A percentile compares a stretch with the other conserved stretches of the same genome.
Conservation (phyloP, 768 basidiomycete genomes). For the Russula sp. region DNA sequence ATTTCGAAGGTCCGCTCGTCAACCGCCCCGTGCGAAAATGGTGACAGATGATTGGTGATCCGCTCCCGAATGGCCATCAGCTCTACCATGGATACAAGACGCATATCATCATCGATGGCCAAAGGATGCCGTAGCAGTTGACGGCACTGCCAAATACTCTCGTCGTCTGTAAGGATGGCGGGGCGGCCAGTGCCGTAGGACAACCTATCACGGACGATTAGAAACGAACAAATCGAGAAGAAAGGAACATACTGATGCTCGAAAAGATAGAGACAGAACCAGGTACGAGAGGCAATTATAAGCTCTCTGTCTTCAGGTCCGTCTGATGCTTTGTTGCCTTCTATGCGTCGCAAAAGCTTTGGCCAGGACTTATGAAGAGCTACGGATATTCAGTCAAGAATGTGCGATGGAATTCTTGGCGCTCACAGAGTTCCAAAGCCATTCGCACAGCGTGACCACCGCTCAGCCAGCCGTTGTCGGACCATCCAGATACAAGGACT, state of each 20-base stretch:
- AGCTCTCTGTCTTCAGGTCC: conserved; percentile 70
- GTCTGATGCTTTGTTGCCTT: conserved; percentile 54
- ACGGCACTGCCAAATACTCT: conserved; percentile 80
- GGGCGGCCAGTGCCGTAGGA: conserved; percentile 95
- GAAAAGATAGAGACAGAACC: conserved; percentile 92
- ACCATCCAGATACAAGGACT: conserved; percentile 90
- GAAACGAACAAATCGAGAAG: background rate
- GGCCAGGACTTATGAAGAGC: conserved; percentile 94
- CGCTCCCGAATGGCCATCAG: conserved; percentile 87
- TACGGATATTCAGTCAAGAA: conserved; percentile 33
- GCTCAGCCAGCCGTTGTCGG: conserved; percentile 92
- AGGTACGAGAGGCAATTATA: conserved; percentile 78
- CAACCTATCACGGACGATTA: conserved; percentile 50
- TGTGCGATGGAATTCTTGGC: background rate
- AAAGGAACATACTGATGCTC: conserved; percentile 80
- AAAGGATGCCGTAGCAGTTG: conserved; percentile 82
- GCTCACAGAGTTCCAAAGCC: conserved; percentile 88
- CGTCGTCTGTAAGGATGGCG: conserved; percentile 89
- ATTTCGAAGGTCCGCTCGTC: conserved; percentile 68
- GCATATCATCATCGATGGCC: conserved; percentile 90
- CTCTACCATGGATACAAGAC: conserved; percentile 92
- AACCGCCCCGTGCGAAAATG: conserved; percentile 68
- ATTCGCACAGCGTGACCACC: conserved; percentile 96
- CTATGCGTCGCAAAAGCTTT: conserved; percentile 72
- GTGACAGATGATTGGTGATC: conserved; percentile 78